These are phyloP conservation scores for Pseudogymnoascus sp. DNA, from an alignment of 2,329 filamentous ascomycete species.

Conservation along the genomic window DNA sequence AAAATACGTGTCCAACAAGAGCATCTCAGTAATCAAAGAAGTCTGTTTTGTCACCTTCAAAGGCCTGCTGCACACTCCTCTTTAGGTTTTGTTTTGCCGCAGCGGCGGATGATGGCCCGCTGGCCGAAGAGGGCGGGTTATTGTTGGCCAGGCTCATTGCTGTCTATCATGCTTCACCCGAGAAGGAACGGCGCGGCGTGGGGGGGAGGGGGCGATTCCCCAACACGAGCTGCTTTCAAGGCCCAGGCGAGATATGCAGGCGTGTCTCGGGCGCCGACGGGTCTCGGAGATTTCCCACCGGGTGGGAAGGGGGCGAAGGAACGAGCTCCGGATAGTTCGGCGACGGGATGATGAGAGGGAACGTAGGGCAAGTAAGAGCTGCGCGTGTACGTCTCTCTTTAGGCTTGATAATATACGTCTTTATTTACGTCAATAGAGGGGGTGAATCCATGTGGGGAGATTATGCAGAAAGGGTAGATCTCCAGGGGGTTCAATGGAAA, in stretches of 20 bases:
- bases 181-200: not conserved
- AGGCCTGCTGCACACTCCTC: constrained; percentile 51
- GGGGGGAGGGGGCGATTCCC: not conserved
- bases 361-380: not conserved
- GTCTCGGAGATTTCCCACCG: not conserved
- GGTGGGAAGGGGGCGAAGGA: not conserved
- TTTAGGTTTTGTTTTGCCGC: constrained; percentile 41
- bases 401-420: not conserved
- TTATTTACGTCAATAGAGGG: not conserved
- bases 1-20: constrained; percentile 13
- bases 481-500: not conserved
- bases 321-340: not conserved
- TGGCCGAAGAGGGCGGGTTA: constrained; percentile 28
- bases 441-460: not conserved
- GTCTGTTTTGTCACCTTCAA: constrained; percentile 42
- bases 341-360: not conserved
- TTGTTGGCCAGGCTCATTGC: constrained; percentile 20
- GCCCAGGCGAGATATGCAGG: not conserved
- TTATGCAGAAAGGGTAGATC: not conserved
- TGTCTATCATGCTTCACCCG: not conserved
- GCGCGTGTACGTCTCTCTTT: not conserved
- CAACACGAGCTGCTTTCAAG: not conserved
- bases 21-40: constrained; percentile 14
- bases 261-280: constrained; percentile 5
- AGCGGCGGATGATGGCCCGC: constrained; percentile 24